phyloP scores from a whole-genome alignment of 1,139 yeast species.

The Lodderomyces metapsilosis region DNA sequence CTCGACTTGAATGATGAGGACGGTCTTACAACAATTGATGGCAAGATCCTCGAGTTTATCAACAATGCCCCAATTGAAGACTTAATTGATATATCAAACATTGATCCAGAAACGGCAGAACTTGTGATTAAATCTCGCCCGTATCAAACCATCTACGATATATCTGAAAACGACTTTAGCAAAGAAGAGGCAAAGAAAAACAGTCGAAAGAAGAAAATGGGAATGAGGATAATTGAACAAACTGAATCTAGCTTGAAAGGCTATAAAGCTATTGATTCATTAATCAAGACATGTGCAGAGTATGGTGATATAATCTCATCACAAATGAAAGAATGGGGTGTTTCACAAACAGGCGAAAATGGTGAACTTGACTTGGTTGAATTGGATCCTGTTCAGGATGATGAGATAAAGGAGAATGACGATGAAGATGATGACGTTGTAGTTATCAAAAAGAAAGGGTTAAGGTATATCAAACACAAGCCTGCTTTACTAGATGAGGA shows the following conservation, averaged over 20 bases:
- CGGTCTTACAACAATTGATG: constrained; percentile 56
- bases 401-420: constrained; percentile 23
- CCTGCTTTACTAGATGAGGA: constrained; percentile 66
- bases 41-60: constrained; percentile 69
- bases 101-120: constrained; percentile 67
- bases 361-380: constrained; percentile 56
- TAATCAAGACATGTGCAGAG: constrained; percentile 78
- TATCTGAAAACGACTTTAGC: constrained; percentile 39
- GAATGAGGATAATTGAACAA: constrained; percentile 73
- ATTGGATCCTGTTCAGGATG: constrained; percentile 15
- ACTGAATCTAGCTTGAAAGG: constrained; percentile 74
- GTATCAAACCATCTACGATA: constrained; percentile 52
- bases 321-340: constrained; percentile 88
- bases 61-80: constrained; percentile 77
- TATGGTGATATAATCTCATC: constrained; percentile 69
- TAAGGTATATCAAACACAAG: constrained; percentile 61
- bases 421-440: constrained; percentile 36
- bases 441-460: constrained; percentile 22
- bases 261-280: constrained; percentile 88
- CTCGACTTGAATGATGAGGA: constrained; percentile 32
- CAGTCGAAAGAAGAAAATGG: constrained; percentile 56
- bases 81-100: constrained; percentile 74
- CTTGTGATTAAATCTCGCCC: constrained; percentile 67
- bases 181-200: constrained; percentile 33
- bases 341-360: constrained; percentile 68